Percentiles rank a stretch among this genome's conserved stretches.
Evolutionary conservation across 2,329 filamentous ascomycete species (phyloP).

Genomic region (Alternaria postmessia): DNA sequence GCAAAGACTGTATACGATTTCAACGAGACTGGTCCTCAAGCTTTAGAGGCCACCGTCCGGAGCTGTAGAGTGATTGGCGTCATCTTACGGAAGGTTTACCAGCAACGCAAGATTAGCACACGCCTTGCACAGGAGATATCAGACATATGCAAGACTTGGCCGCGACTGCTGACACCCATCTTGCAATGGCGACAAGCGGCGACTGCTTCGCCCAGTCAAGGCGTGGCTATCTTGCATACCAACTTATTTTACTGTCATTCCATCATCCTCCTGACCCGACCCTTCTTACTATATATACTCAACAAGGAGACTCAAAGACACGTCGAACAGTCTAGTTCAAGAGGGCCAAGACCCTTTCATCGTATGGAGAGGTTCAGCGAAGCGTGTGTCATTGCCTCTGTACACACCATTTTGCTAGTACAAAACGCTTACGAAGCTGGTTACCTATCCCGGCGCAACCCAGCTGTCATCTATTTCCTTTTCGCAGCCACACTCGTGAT

Average conservation of each 20-base stretch:
- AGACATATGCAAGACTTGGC: constrained; percentile 62
- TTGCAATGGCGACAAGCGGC: constrained; percentile 62
- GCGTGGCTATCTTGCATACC: constrained; percentile 68
- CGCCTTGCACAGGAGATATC: constrained; percentile 66
- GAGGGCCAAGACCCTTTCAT: constrained; percentile 39
- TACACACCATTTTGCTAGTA: constrained; percentile 52
- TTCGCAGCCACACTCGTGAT: constrained; percentile 53
- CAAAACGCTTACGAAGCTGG: constrained; percentile 53
- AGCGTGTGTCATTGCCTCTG: constrained; percentile 53
- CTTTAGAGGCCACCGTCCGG: constrained; percentile 65
- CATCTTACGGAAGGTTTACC: constrained; percentile 68
- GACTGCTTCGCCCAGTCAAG: constrained; percentile 56
- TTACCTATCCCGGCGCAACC: constrained; percentile 51
- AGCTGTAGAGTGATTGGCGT: constrained; percentile 66
- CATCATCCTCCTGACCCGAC: constrained; percentile 69
- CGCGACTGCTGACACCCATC: constrained; percentile 57
- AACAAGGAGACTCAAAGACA: constrained; percentile 54
- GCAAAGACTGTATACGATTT: constrained; percentile 27
- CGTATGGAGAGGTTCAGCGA: constrained; percentile 60
- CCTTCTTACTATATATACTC: constrained; percentile 69
- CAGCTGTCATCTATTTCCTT: constrained; percentile 53
- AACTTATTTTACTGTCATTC: constrained; percentile 70
- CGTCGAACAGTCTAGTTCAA: constrained; percentile 35
- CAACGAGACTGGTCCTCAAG: constrained; percentile 49
- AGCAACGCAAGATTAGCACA: constrained; percentile 66